phyloP scores from a whole-genome alignment of 352 stramenopile genomes.

The Elongisporangium prolatum region DNA sequence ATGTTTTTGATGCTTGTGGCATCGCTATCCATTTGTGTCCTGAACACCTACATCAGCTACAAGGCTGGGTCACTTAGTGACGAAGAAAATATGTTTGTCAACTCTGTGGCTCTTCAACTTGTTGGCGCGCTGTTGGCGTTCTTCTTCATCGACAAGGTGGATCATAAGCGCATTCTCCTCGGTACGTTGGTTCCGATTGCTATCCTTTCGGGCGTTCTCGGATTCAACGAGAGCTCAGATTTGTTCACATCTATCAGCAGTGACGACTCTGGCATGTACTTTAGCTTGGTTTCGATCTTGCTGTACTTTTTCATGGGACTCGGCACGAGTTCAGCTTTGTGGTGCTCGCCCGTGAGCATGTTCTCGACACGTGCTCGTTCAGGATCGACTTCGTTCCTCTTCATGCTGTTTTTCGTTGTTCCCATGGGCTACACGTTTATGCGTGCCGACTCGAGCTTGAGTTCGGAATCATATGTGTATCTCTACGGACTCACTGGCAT shows the following conservation, averaged over 20 bases:
- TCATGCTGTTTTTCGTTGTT: constrained; percentile 50
- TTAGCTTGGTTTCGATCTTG: constrained; percentile 51
- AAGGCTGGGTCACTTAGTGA: constrained; percentile 39
- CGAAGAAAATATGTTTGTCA: constrained; percentile 47
- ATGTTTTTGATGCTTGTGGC: constrained; percentile 66
- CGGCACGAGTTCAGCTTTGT: constrained; percentile 50
- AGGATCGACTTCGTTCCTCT: constrained; percentile 44
- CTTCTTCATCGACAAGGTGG: constrained; percentile 78
- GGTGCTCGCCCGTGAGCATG: constrained; percentile 59
- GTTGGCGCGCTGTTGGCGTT: constrained; percentile 53
- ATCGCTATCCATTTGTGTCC: constrained; percentile 43
- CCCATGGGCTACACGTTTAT: constrained; percentile 56
- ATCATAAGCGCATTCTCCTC: constrained; percentile 69
- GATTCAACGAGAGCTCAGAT: constrained; percentile 53
- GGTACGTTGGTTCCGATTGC: constrained; percentile 58
- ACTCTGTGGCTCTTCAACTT: constrained; percentile 51
- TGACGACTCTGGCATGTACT: constrained; percentile 41
- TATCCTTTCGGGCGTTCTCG: constrained; percentile 38
- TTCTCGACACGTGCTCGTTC: constrained; percentile 54
- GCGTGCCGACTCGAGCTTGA: constrained; percentile 28
- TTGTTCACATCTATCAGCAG: constrained; percentile 23
- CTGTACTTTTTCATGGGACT: constrained; percentile 82
- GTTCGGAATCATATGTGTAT: constrained; percentile 43
- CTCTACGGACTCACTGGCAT: constrained; percentile 44
- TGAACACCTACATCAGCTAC: constrained; percentile 56